These are phyloP conservation scores for Fusarium chlamydosporum DNA, from an alignment of 2,329 filamentous ascomycete genomes.

Conservation along the genomic window DNA sequence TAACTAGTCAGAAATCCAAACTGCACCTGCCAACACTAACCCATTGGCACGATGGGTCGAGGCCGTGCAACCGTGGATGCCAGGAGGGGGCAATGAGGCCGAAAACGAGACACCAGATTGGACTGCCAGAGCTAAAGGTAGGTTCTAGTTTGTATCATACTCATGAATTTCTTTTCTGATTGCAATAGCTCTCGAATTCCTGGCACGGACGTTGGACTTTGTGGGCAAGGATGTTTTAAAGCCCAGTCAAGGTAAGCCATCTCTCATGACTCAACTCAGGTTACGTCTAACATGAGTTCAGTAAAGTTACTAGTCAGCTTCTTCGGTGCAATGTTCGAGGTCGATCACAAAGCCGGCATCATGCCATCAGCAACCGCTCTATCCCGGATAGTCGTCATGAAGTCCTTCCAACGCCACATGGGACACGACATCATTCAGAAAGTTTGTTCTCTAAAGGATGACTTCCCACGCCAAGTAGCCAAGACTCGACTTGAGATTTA, in stretches of 20 bases:
- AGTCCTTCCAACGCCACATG: conserved; percentile 64
- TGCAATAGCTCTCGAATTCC: conserved; percentile 66
- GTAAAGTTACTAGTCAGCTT: conserved; percentile 66
- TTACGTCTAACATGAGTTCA: conserved; percentile 39
- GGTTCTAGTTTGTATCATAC: neutral
- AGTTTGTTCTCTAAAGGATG: conserved; percentile 67
- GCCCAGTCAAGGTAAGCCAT: conserved; percentile 62
- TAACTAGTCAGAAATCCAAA: conserved; percentile 60
- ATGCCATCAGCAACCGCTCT: conserved; percentile 67
- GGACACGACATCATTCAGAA: conserved; percentile 65
- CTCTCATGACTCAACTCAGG: neutral
- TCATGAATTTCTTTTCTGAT: conserved; percentile 11
- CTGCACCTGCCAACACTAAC: conserved; percentile 59
- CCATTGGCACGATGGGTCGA: conserved; percentile 69
- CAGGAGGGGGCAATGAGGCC: conserved; percentile 57
- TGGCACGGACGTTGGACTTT: conserved; percentile 67
- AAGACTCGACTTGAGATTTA: conserved; percentile 68
- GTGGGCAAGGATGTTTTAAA: conserved; percentile 63
- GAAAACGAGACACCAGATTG: conserved; percentile 64
- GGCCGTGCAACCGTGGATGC: conserved; percentile 69
- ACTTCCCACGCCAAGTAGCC: conserved; percentile 68
- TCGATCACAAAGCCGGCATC: conserved; percentile 72
- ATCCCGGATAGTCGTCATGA: conserved; percentile 64
- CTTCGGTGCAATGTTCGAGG: conserved; percentile 71
- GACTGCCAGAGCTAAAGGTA: conserved; percentile 68